Conservation (phyloP, 768 basidiomycete species). For the Erythrobasidium yunnanense region DNA sequence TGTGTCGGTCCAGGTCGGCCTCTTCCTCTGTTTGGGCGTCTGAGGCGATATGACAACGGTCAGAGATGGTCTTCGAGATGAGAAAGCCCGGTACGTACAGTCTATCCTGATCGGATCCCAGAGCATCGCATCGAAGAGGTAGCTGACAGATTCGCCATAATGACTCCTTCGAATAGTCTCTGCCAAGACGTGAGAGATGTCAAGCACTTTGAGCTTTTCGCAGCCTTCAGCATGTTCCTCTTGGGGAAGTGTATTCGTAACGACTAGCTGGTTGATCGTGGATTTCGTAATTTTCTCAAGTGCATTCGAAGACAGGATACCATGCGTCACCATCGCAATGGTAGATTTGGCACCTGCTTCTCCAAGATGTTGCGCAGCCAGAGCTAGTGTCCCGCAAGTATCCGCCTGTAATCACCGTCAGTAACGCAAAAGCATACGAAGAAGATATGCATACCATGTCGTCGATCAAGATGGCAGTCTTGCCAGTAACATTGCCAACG, state of each 20-base stretch:
- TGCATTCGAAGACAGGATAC: constrained; percentile 76
- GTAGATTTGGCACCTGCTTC: constrained; percentile 79
- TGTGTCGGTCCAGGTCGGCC: not conserved
- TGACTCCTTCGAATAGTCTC: constrained; percentile 91
- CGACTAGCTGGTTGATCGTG: constrained; percentile 80
- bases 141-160: constrained; percentile 61
- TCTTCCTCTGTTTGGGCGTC: constrained; percentile 23
- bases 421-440: constrained; percentile 36
- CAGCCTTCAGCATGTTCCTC: constrained; percentile 59
- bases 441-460: constrained; percentile 55
- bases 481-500: constrained; percentile 84
- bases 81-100: not conserved
- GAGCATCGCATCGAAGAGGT: constrained; percentile 30
- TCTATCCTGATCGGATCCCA: constrained; percentile 28
- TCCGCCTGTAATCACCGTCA: constrained; percentile 50
- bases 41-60: not conserved
- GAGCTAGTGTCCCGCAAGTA: constrained; percentile 83
- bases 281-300: constrained; percentile 61
- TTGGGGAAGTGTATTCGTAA: constrained; percentile 97
- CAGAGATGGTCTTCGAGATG: not conserved
- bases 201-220: constrained; percentile 78
- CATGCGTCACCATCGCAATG: constrained; percentile 90
- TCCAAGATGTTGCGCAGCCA: constrained; percentile 76
- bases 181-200: constrained; percentile 85
- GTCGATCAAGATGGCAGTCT: constrained; percentile 88